These are phyloP conservation scores for Chlorella sp. DNA, from an alignment of 139 green algal species.

Conservation along the genomic window DNA sequence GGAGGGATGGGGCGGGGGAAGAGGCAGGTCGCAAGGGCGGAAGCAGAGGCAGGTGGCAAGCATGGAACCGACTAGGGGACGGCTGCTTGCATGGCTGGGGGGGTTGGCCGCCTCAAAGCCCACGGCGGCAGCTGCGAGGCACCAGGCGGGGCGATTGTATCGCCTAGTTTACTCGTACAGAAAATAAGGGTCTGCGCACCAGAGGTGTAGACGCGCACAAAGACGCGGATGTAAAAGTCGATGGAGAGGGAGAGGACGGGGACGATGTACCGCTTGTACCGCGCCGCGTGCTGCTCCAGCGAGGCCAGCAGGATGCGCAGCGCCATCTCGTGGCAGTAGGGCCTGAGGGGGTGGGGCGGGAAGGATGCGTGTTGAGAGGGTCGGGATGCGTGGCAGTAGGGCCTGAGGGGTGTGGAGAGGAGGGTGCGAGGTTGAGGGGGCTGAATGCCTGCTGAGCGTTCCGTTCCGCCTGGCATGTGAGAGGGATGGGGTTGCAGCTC, in stretches of 20 bases:
- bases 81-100: too few relatives aligned
- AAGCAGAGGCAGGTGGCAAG: too few relatives aligned
- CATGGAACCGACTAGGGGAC: too few relatives aligned
- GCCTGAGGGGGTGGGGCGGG: conserved; percentile 70
- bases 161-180: too few relatives aligned
- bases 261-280: conserved; percentile 93
- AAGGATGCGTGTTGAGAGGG: neutral
- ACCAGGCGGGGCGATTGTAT: too few relatives aligned
- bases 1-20: neutral
- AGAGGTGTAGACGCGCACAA: conserved; percentile 90
- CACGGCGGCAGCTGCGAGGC: too few relatives aligned
- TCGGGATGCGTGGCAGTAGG: neutral
- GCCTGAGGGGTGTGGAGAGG: too few relatives aligned
- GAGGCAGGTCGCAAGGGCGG: too few relatives aligned
- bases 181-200: neutral
- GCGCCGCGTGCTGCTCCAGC: conserved; percentile 84
- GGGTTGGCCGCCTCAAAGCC: too few relatives aligned
- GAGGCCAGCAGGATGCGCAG: conserved; percentile 93
- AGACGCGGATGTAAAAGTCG: conserved; percentile 98
- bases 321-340: conserved; percentile 96
- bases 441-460: too few relatives aligned
- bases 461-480: neutral
- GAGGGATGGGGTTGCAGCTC: too few relatives aligned
- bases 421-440: too few relatives aligned
- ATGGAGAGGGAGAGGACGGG: conserved; percentile 91